phyloP scores from a whole-genome alignment of 331 rosid genomes.

The Pyrus hybrid region DNA sequence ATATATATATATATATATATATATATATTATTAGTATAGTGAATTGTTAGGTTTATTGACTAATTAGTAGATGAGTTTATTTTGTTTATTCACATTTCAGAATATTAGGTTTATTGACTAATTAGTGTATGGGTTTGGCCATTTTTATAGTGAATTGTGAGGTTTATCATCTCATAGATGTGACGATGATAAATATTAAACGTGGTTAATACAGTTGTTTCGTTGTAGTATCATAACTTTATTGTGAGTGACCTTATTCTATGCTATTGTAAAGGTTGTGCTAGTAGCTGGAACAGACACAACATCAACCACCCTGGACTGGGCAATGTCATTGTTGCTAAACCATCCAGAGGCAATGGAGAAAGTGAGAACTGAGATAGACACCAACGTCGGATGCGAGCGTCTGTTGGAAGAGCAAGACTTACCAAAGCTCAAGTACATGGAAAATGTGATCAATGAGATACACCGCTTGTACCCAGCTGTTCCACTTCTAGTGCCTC shows the following conservation, averaged over 20 bases:
- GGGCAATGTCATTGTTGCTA: slow-evolving; percentile 23
- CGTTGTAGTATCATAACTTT: too few species aligned
- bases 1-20: too few species aligned
- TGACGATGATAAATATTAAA: too few species aligned
- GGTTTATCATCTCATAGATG: too few species aligned
- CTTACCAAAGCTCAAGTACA: slow-evolving; percentile 8
- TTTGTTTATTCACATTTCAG: too few species aligned
- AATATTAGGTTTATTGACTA: too few species aligned
- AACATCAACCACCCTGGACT: background rate
- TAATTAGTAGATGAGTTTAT: too few species aligned
- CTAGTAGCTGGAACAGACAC: slow-evolving; percentile 14
- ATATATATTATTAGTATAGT: too few species aligned
- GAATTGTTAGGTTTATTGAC: too few species aligned
- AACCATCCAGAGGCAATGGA: slow-evolving; percentile 17
- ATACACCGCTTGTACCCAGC: slow-evolving; percentile 20
- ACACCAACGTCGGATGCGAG: background rate
- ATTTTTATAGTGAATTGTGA: too few species aligned
- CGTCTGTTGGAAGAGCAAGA: slow-evolving; percentile 13
- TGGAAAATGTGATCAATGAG: slow-evolving; percentile 20
- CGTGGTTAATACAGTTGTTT: too few species aligned
- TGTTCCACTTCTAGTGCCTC: slow-evolving; percentile 10
- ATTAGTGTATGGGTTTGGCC: too few species aligned
- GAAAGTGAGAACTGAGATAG: slow-evolving; percentile 10
- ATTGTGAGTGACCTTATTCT: background rate
- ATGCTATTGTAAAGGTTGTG: slow-evolving; percentile 5